These are phyloP conservation scores for Kodamaea sp. DNA, from an alignment of 1,139 yeast species.

Conservation along the genomic window DNA sequence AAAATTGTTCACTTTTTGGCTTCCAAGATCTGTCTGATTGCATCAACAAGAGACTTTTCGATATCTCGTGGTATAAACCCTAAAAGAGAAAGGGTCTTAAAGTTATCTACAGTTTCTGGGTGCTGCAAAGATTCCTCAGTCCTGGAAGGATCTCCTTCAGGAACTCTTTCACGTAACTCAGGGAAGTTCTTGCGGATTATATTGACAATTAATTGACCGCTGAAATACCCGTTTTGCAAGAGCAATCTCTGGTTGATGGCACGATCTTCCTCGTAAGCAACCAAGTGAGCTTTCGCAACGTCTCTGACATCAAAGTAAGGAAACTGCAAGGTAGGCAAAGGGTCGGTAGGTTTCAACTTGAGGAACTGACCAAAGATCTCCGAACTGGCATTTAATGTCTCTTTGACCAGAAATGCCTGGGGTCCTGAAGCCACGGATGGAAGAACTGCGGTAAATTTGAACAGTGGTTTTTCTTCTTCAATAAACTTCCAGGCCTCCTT, in stretches of 20 bases:
- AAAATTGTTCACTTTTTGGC: neutral
- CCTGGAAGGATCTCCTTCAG: conserved; percentile 20
- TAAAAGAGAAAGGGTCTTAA: conserved; percentile 17
- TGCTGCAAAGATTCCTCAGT: conserved; percentile 18
- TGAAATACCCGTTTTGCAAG: conserved; percentile 18
- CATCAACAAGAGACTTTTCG: conserved; percentile 18
- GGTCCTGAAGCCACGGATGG: conserved; percentile 27
- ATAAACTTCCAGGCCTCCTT: conserved; percentile 36
- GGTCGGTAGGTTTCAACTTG: conserved; percentile 2
- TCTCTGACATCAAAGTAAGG: conserved; percentile 16
- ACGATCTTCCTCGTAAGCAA: conserved; percentile 12
- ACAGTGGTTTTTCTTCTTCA: conserved; percentile 17
- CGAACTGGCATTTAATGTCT: conserved; percentile 31
- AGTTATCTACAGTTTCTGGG: conserved; percentile 16
- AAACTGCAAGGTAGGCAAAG: neutral
- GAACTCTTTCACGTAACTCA: conserved; percentile 16
- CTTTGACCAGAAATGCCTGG: conserved; percentile 24
- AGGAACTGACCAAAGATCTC: conserved; percentile 27
- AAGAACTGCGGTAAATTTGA: conserved; percentile 16
- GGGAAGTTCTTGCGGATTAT: conserved; percentile 19
- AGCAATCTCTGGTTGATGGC: conserved; percentile 13
- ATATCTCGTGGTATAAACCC: conserved; percentile 19
- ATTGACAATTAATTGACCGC: conserved; percentile 33
- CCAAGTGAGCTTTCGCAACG: conserved; percentile 17
- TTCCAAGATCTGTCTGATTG: conserved; percentile 16